These are phyloP conservation scores for Septoria petroselini DNA, from an alignment of 2,329 filamentous ascomycete species.

Conservation along the genomic window DNA sequence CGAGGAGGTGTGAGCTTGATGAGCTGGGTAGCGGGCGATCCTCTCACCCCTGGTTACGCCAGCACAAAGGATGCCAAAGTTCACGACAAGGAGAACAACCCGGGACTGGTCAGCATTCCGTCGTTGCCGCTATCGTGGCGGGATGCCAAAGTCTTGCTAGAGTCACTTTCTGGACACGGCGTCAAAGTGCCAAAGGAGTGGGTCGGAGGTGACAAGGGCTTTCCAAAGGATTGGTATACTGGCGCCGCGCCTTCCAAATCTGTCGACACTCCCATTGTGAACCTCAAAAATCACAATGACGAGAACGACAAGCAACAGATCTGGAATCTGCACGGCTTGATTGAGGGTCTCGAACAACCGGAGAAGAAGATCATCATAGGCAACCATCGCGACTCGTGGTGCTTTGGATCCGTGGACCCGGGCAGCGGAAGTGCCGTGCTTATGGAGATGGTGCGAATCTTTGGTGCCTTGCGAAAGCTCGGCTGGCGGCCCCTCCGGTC, in stretches of 20 bases:
- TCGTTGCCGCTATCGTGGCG: conserved; percentile 87
- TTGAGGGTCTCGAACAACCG: conserved; percentile 77
- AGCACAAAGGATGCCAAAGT: conserved; percentile 65
- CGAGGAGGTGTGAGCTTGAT: conserved; percentile 75
- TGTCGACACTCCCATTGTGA: conserved; percentile 60
- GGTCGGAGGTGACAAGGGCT: conserved; percentile 69
- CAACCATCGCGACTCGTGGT: conserved; percentile 91
- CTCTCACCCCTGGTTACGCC: conserved; percentile 84
- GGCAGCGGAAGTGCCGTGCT: conserved; percentile 87
- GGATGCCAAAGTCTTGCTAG: conserved; percentile 76
- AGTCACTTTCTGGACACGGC: conserved; percentile 72
- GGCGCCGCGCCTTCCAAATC: conserved; percentile 45
- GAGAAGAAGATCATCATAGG: conserved; percentile 85
- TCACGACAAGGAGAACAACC: conserved; percentile 65
- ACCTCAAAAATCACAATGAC: conserved; percentile 82
- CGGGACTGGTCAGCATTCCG: conserved; percentile 76
- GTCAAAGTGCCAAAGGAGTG: conserved; percentile 65
- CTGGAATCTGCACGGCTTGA: conserved; percentile 85
- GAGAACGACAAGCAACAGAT: conserved; percentile 78
- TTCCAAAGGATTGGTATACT: conserved; percentile 70
- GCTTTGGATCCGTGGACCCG: conserved; percentile 80
- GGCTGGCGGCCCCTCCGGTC: conserved; percentile 93
- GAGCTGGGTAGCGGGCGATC: conserved; percentile 83
- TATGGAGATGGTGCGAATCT: conserved; percentile 80
- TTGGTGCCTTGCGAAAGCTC: conserved; percentile 70